Percentiles rank a stretch among this genome's conserved stretches.
These are phyloP conservation scores for Eucalyptus globulus DNA, from an alignment of 345 rosid species.

Conservation along the genomic window DNA sequence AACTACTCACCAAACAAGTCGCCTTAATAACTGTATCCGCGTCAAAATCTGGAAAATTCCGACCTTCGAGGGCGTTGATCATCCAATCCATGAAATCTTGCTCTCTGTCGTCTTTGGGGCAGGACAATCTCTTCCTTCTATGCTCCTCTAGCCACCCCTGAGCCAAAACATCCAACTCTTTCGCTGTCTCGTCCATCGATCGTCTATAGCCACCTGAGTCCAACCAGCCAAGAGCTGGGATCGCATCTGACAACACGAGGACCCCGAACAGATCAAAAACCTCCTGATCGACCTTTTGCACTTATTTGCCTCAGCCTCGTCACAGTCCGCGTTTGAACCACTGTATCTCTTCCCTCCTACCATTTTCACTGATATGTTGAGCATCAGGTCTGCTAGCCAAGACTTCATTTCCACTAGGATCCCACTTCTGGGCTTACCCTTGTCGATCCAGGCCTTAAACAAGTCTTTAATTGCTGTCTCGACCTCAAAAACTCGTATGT, in stretches of 20 bases:
- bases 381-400: constrained; percentile 16
- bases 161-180: constrained; percentile 12
- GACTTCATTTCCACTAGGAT: constrained; percentile 16
- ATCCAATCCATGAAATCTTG: constrained; percentile 30
- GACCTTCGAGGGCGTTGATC: constrained; percentile 5
- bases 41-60: not conserved
- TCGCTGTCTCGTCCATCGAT: constrained; percentile 23
- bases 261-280: constrained; percentile 5
- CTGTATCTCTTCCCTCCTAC: constrained; percentile 16
- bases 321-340: not conserved
- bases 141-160: constrained; percentile 32
- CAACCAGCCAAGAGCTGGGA: constrained; percentile 28
- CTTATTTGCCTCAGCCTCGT: not conserved
- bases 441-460: not conserved
- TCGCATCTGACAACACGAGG: constrained; percentile 17
- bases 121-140: constrained; percentile 1
- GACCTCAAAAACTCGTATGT: constrained; percentile 6
- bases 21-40: constrained; percentile 14
- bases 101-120: not conserved
- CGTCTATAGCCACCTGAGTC: constrained; percentile 13
- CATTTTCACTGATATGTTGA: constrained; percentile 3
- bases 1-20: constrained; percentile 11
- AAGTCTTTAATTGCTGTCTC: not conserved
- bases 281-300: not conserved
- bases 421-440: not conserved